These are phyloP conservation scores for Crithidia thermophila DNA, from an alignment of 208 protist species.

Conservation along the genomic window DNA sequence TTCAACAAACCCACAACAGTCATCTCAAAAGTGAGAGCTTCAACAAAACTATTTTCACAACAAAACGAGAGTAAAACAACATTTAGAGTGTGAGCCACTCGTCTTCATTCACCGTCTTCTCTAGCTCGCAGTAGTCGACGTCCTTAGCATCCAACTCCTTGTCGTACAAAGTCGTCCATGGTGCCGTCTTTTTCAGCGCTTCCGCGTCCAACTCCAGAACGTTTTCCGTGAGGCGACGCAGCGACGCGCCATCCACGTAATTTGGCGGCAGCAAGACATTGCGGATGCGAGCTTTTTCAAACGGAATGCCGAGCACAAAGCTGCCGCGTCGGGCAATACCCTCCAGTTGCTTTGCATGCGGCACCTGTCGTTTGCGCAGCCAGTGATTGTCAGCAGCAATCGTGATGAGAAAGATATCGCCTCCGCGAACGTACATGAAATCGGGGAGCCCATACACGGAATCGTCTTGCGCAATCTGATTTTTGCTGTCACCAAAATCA, in stretches of 20 bases:
- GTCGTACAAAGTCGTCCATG: conserved; percentile 70
- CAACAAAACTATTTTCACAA: too few species aligned
- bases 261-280: conserved; percentile 78
- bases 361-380: conserved; percentile 81
- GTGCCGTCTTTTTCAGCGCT: conserved; percentile 19
- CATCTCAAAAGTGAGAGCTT: too few species aligned
- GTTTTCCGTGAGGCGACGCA: conserved; percentile 58
- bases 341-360: conserved; percentile 83
- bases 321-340: conserved; percentile 77
- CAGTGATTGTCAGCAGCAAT: conserved; percentile 86
- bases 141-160: conserved; percentile 79
- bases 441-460: conserved; percentile 74
- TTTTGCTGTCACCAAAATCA: conserved; percentile 72
- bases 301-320: conserved; percentile 81
- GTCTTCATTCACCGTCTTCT: conserved; percentile 73
- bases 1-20: too few species aligned
- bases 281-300: conserved; percentile 65
- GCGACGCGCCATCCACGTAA: conserved; percentile 73
- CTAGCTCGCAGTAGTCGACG: conserved; percentile 73
- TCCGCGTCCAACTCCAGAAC: conserved; percentile 38
- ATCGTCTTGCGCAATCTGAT: conserved; percentile 58
- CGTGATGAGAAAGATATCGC: conserved; percentile 76
- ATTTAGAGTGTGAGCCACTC: conserved; percentile 80
- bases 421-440: conserved; percentile 73
- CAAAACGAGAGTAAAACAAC: too few species aligned